Evolutionary conservation across 345 rosid genomes (phyloP).

Genomic region (Rhodomyrtus tomentosa): DNA sequence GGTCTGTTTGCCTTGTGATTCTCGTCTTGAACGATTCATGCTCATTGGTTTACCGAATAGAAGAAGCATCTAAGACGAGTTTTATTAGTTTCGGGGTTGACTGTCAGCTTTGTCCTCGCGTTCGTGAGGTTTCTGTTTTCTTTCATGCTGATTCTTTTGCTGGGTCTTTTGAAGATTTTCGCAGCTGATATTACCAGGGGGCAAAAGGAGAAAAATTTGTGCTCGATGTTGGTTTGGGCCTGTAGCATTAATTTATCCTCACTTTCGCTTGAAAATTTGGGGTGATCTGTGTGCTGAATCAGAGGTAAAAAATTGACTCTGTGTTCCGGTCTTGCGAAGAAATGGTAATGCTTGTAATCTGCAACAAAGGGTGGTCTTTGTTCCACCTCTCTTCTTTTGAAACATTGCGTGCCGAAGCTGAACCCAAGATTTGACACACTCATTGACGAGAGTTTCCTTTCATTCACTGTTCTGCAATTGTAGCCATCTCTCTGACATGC

Average conservation of each 20-base stretch:
- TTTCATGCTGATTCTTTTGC: not conserved
- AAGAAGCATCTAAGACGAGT: slow-evolving; percentile 8
- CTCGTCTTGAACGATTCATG: slow-evolving; percentile 1
- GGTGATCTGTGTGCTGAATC: not conserved
- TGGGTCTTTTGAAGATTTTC: not conserved
- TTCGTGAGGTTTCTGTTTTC: not conserved
- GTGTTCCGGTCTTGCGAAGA: slow-evolving; percentile 8
- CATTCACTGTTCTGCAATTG: slow-evolving; percentile 10
- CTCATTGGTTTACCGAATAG: slow-evolving; percentile 15
- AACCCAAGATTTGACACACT: slow-evolving; percentile 5
- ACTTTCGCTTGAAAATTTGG: not conserved
- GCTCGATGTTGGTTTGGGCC: not conserved
- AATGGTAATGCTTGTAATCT: slow-evolving; percentile 27
- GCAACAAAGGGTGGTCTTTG: slow-evolving; percentile 11
- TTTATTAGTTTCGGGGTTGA: slow-evolving; percentile 11
- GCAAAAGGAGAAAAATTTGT: not conserved
- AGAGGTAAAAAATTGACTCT: not conserved
- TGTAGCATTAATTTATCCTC: not conserved
- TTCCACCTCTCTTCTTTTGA: slow-evolving; percentile 9
- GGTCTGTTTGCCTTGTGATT: not conserved
- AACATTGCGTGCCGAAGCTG: slow-evolving; percentile 7
- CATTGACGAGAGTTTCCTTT: slow-evolving; percentile 8
- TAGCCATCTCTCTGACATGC: slow-evolving; percentile 25
- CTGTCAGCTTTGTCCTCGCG: slow-evolving; percentile 23
- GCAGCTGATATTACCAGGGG: not conserved